Conservation (phyloP, 345 rosid genomes). For the Eutrema yunnanense region DNA sequence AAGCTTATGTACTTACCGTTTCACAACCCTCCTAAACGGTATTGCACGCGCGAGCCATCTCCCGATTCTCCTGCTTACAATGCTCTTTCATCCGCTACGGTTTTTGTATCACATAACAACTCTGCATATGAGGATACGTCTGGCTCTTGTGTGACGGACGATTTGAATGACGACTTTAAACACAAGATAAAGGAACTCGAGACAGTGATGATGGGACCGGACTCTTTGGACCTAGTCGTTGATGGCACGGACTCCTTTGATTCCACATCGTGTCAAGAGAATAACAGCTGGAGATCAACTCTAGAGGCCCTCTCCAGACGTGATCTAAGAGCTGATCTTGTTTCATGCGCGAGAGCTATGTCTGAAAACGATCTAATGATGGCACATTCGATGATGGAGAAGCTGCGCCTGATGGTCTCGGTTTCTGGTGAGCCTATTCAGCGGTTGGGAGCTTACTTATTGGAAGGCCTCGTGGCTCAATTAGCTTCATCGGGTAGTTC, state of each 20-base stretch:
- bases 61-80: constrained; percentile 34
- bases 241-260: constrained; percentile 20
- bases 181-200: constrained; percentile 78
- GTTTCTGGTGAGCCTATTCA: constrained; percentile 96
- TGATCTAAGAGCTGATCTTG: constrained; percentile 55
- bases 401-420: constrained; percentile 67
- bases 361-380: constrained; percentile 60
- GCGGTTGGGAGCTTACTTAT: constrained; percentile 87
- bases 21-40: constrained; percentile 37
- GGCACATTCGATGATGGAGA: constrained; percentile 66
- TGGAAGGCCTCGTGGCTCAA: constrained; percentile 91
- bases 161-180: constrained; percentile 43
- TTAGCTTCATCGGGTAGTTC: constrained; percentile 79
- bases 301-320: constrained; percentile 46
- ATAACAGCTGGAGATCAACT: constrained; percentile 43
- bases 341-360: constrained; percentile 71
- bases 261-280: constrained; percentile 23
- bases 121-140: constrained; percentile 62
- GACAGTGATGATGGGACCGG: constrained; percentile 82
- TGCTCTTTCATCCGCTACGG: constrained; percentile 35
- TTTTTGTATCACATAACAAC: constrained; percentile 14
- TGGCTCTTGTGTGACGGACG: constrained; percentile 76
- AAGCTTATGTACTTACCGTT: constrained; percentile 24
- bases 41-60: constrained; percentile 63
- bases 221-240: constrained; percentile 21